Evolutionary conservation across 768 basidiomycete species (phyloP), one percentile per base, ranked within the genome.

Genomic region (Naganishia randhawae): DNA sequence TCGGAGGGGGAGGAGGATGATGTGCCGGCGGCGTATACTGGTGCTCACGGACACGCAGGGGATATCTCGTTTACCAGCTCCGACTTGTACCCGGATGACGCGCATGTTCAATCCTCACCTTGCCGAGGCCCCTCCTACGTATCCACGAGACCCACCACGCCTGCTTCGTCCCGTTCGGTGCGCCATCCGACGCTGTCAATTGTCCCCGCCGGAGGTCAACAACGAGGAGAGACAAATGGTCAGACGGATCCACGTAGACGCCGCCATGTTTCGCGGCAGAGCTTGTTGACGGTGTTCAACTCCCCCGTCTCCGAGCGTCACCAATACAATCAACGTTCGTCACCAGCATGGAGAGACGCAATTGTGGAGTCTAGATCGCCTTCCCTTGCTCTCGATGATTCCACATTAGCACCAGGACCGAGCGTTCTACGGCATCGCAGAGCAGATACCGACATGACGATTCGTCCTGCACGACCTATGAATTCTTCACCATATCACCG

Each of bases 221-320:
- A 48, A 22, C 45, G n/a, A 22, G 19, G n/a, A 48, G 45, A 5
- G 19, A 48, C 45, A 48, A 48, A 22, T 13, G 11, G 7, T 7
- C n/a, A 22, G 7, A 48, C 45, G 3, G 45, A n/a, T 22, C 14
- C 19, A 22, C 31, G 19, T n/a, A 37, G 54, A 16, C 27, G 22
- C 31, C 32, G 54, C 14, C 29, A 33, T n/a, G 27, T 33, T 7
- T 32, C 54, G 19, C 14, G 54, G 33, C 54, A 55, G 33, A 55
- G 54, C 35, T n/a, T 55, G 54, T 55, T 55, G 54, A 33, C 54
- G 31, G 54, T 35, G 19, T 55, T 55, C n/a, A 32, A 35, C 7
- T 55, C 54, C 16, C 54, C 54, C 22, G 54, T 35, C 29, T 48
- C 45, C 3, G 45, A 48, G 3, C 45, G 45, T 3, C n/a, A 48